phyloP scores from a whole-genome alignment of 2,329 filamentous ascomycete species.

The Beauveria pseudobassiana region DNA sequence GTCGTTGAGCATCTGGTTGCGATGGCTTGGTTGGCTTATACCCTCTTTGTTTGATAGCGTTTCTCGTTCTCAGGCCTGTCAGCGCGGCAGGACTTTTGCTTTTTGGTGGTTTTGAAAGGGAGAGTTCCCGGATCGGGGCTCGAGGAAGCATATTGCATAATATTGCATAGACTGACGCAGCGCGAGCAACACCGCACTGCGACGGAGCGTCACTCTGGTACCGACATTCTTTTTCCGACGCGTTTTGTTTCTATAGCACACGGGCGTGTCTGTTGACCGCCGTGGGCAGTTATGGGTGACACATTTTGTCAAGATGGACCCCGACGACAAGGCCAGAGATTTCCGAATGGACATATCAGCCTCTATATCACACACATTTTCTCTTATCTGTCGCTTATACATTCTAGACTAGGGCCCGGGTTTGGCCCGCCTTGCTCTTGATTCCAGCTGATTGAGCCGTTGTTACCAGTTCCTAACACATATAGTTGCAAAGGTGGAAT shows the following conservation, averaged over 20 bases:
- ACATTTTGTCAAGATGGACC: neutral
- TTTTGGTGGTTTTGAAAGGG: neutral
- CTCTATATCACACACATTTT: constrained; percentile 21
- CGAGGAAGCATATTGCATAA: neutral
- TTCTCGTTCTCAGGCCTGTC: constrained; percentile 8
- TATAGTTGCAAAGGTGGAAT: constrained; percentile 19
- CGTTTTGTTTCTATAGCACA: neutral
- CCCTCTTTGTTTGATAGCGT: constrained; percentile 11
- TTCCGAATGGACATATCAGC: constrained; percentile 25
- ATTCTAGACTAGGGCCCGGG: constrained; percentile 28
- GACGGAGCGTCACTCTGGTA: constrained; percentile 15
- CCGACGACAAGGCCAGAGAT: constrained; percentile 18
- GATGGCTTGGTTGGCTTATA: constrained; percentile 15
- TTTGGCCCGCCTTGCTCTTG: constrained; percentile 20
- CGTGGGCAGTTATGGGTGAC: neutral
- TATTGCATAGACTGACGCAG: constrained; percentile 8
- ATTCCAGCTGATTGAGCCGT: constrained; percentile 9
- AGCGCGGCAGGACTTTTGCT: constrained; percentile 3
- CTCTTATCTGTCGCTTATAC: constrained; percentile 21
- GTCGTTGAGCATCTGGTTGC: constrained; percentile 12
- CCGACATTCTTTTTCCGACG: neutral
- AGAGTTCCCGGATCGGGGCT: neutral
- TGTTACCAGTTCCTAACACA: constrained; percentile 25
- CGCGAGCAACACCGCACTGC: constrained; percentile 14
- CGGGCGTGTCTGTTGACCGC: neutral